A percentile compares a stretch with the other conserved stretches of the same genome.
phyloP scores from a whole-genome alignment of 2,329 filamentous ascomycete species.

The Fusarium begoniae region DNA sequence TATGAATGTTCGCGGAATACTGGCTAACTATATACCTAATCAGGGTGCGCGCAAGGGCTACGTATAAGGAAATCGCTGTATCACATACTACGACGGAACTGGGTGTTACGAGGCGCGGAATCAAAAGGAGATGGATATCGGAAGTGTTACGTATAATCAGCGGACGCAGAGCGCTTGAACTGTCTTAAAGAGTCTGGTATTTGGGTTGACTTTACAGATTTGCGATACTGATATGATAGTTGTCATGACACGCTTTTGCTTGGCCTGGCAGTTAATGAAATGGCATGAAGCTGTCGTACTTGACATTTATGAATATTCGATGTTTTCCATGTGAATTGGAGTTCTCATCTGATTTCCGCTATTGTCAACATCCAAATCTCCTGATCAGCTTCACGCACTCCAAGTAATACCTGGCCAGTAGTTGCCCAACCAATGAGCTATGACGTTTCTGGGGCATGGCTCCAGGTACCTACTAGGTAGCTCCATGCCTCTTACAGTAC shows the following conservation, averaged over 20 bases:
- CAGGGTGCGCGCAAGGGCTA: slow-evolving; percentile 75
- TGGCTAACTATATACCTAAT: slow-evolving; percentile 14
- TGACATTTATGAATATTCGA: not conserved
- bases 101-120: slow-evolving; percentile 46
- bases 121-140: slow-evolving; percentile 43
- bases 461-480: too few species aligned
- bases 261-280: slow-evolving; percentile 19
- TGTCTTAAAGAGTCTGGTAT: slow-evolving; percentile 22
- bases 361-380: not conserved
- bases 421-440: slow-evolving; percentile 2
- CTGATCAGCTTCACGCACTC: not conserved
- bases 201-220: slow-evolving; percentile 16
- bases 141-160: slow-evolving; percentile 45
- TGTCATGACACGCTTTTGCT: slow-evolving; percentile 35
- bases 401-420: not conserved
- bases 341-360: not conserved
- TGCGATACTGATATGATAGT: slow-evolving; percentile 32
- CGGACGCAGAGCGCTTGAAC: slow-evolving; percentile 32
- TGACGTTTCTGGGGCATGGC: not conserved
- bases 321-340: not conserved
- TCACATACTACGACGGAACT: slow-evolving; percentile 34
- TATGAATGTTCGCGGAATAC: not conserved
- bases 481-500: not conserved
- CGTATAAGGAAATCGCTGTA: slow-evolving; percentile 58
- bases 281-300: not conserved